Evolutionary conservation across 2,329 filamentous ascomycete genomes (phyloP).

Genomic region (Exophiala phaeomuriformis): DNA sequence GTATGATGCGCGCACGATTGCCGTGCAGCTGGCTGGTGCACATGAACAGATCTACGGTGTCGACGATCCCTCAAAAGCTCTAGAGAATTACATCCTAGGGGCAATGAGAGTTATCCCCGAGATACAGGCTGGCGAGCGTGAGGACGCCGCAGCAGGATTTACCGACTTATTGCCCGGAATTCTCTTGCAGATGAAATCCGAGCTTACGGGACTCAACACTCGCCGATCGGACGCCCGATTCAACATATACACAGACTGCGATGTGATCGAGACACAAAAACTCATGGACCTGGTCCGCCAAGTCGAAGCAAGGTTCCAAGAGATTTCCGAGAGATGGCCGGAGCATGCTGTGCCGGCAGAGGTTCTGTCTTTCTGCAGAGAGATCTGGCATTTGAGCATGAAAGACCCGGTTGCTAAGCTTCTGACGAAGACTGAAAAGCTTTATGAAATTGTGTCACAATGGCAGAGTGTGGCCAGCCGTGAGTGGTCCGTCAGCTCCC

Average conservation of each 20-base stretch:
- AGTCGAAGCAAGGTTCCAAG: conserved; percentile 63
- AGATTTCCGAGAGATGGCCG: conserved; percentile 58
- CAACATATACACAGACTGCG: conserved; percentile 84
- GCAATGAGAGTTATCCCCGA: conserved; percentile 29
- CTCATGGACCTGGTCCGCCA: conserved; percentile 63
- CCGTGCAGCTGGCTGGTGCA: conserved; percentile 54
- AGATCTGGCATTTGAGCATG: conserved; percentile 67
- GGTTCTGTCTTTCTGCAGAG: conserved; percentile 66
- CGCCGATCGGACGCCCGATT: conserved; percentile 45
- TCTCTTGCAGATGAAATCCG: conserved; percentile 58
- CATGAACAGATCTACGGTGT: conserved; percentile 45
- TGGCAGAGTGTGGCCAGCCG: conserved; percentile 92
- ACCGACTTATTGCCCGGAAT: conserved; percentile 55
- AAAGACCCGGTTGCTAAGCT: conserved; percentile 79
- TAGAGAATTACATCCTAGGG: conserved; percentile 31
- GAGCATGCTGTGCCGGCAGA: conserved; percentile 75
- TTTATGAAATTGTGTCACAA: conserved; percentile 78
- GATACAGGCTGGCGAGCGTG: conserved; percentile 28
- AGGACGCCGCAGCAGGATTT: background rate
- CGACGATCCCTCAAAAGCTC: conserved; percentile 28
- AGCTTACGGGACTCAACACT: conserved; percentile 45
- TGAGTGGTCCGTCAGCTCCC: conserved; percentile 59
- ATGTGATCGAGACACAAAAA: conserved; percentile 66
- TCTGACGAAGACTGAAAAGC: conserved; percentile 76
- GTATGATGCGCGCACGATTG: conserved; percentile 47